phyloP scores from a whole-genome alignment of 2,329 filamentous ascomycete genomes.

The Coniochaeta sp. region DNA sequence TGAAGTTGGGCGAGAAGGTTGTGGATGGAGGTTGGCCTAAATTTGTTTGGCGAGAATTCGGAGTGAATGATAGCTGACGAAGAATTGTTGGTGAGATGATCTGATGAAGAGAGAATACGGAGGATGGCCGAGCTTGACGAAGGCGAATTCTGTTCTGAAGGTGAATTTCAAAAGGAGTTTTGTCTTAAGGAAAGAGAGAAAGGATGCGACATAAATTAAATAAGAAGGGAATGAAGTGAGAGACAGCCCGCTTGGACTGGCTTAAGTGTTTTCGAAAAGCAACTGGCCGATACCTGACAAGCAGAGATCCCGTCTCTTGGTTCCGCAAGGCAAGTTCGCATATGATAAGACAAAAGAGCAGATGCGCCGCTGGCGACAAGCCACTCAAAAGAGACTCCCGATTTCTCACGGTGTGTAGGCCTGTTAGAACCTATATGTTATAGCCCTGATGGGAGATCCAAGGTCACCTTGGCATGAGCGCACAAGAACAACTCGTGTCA shows the following conservation, averaged over 20 bases:
- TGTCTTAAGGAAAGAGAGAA: neutral
- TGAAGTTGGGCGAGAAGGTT: too few species aligned
- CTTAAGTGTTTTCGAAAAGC: neutral
- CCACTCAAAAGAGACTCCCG: neutral
- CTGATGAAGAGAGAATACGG: neutral
- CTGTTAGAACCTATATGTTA: neutral
- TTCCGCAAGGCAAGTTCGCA: neutral
- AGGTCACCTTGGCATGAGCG: neutral
- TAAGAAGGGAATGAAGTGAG: neutral
- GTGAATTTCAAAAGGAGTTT: neutral
- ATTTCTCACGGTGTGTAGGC: neutral
- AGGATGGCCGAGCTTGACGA: neutral
- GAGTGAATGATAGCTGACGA: too few species aligned
- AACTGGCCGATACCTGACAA: neutral
- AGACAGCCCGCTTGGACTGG: constrained; percentile 1
- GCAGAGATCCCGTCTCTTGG: neutral
- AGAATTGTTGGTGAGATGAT: too few species aligned
- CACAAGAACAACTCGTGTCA: neutral
- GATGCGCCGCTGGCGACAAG: neutral
- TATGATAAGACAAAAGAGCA: neutral
- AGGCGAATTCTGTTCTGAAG: neutral
- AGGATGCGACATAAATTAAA: too few species aligned
- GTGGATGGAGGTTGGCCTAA: too few species aligned
- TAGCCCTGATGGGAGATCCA: neutral
- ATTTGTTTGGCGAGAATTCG: too few species aligned